Conservation (phyloP, 2,329 filamentous ascomycete species). For the Cercospora sp. region DNA sequence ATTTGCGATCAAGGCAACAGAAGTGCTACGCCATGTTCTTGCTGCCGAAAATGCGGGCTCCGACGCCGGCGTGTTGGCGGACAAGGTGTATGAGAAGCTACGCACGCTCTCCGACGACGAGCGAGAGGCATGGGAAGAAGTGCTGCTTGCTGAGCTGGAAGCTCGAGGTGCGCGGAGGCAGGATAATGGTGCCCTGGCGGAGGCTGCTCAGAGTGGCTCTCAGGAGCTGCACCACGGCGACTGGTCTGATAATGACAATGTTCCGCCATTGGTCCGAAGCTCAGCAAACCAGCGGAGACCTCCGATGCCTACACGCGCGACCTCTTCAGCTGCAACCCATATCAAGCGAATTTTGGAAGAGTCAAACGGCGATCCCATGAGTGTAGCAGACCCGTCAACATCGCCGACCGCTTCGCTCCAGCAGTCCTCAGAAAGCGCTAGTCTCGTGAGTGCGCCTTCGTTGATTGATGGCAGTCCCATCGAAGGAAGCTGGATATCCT, state of each 20-base stretch:
- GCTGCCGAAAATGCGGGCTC: slow-evolving; percentile 23
- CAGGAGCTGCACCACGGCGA: background rate
- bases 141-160: slow-evolving; percentile 24
- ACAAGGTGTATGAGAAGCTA: slow-evolving; percentile 30
- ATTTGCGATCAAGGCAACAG: slow-evolving; percentile 17
- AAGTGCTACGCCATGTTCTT: slow-evolving; percentile 29
- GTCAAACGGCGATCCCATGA: slow-evolving; percentile 24
- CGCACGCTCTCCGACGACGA: slow-evolving; percentile 25
- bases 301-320: slow-evolving; percentile 49
- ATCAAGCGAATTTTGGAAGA: slow-evolving; percentile 53
- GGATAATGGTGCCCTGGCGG: background rate
- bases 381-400: slow-evolving; percentile 3
- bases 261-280: slow-evolving; percentile 3
- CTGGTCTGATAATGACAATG: background rate
- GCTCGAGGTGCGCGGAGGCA: slow-evolving; percentile 12
- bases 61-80: slow-evolving; percentile 25
- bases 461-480: slow-evolving; percentile 6
- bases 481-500: slow-evolving; percentile 22
- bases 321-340: slow-evolving; percentile 49
- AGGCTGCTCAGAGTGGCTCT: background rate
- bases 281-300: slow-evolving; percentile 38
- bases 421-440: slow-evolving; percentile 13
- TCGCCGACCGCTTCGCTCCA: background rate
- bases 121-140: slow-evolving; percentile 31
- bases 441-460: slow-evolving; percentile 17